Evolutionary conservation across 352 stramenopile species (phyloP), one percentile per base, ranked within the genome.

Genomic region (Globisporangium viniferum): DNA sequence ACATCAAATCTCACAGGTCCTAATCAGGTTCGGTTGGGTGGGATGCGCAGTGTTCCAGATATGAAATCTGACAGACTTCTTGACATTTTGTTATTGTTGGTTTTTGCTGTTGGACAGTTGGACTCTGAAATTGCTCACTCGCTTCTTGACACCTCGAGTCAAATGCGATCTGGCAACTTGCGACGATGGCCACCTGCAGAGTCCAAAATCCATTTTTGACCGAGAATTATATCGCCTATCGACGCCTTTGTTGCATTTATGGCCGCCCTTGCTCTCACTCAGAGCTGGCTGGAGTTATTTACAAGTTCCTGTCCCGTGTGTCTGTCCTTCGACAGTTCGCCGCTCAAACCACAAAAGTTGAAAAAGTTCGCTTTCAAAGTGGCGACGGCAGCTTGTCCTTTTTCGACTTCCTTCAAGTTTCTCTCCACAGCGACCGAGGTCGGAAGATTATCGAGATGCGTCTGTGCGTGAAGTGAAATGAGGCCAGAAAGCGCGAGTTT

Each of bases 391-490:
- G 44, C 18, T 56, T 41, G 18, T 27, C 55, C 55, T 60, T 44
- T 60, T 44, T 22, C 31, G 9, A 24, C 15, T 56, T 55, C 48
- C 20, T 24, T 29, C 33, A 33, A 39, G 24, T 27, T 51, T 51
- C 44, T 24, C 44, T 51, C 44, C 44, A 51, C 44, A 51, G 44
- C 24, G 44, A 51, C 44, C 18, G 55, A 39, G 29, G 29, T 44
- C 55, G 55, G 55, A 60, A 60, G 55, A 44, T 18, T 44, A 8
- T 56, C 44, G 44, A 51, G 44, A 22, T 24, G 44, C 44, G 44
- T 24, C 44, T 51, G 44, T 24, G 8, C 15, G 44, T n/a, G 44
- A 51, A 51, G 44, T 2, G 44, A 51, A n/a, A 51, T 62, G n/a
- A 62, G 33, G 56, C 33, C 56, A 62, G 55, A 59, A 39, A 57